Base-by-base conservation (phyloP, 2,329 filamentous ascomycete species). In the Hymenoscyphus albidus region DNA sequence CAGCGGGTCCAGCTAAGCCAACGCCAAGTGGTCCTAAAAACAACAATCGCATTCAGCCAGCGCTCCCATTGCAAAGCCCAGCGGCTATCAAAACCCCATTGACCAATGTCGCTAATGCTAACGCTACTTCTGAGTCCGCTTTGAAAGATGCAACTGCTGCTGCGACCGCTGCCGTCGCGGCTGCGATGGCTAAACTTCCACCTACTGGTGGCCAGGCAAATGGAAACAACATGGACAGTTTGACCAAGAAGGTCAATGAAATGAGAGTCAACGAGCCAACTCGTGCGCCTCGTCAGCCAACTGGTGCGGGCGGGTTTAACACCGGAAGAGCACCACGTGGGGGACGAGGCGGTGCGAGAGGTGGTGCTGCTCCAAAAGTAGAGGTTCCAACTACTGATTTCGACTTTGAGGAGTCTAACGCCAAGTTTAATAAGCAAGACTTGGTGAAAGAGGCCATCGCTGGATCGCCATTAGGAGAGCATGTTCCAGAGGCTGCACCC, bases 321-420 rank as follows among this genome's bases (percentile, higher is more conserved):
- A 70, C 72, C 58, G 76, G 77, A 56, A 76, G 77, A 48, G 73
- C 79, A 63, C 79, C 78, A 44, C 78, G 82, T 51, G 81, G 82
- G 58, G 81, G 79, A 12, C 72, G 79, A 55, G 79, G 74, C 55
- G 71, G 73, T 51, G 42, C 77, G 76, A 31, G 71, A 67, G 40
- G 59, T 55, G 40, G 59, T 54, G 62, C 80, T 65, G 79, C 82
- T 59, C 80, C 83, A 71, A 95, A 92, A 79, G 87, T 98, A 39
- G 93, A 97, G 62, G 91, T 99, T 2, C 95, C 95, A 0, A 86
- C 90, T 58, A 88, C 91, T 1, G 95, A 98, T 74, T 99, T 93
- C 72, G 94, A 99, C 74, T 99, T 99, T 74, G 90, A 90, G 70
- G 85, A 85, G 16, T 83, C 91, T 35, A 96, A 96, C 75, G 91